These are phyloP conservation scores for Neurospora tetrasperma DNA, from an alignment of 495 filamentous ascomycete genomes.

Conservation along the genomic window DNA sequence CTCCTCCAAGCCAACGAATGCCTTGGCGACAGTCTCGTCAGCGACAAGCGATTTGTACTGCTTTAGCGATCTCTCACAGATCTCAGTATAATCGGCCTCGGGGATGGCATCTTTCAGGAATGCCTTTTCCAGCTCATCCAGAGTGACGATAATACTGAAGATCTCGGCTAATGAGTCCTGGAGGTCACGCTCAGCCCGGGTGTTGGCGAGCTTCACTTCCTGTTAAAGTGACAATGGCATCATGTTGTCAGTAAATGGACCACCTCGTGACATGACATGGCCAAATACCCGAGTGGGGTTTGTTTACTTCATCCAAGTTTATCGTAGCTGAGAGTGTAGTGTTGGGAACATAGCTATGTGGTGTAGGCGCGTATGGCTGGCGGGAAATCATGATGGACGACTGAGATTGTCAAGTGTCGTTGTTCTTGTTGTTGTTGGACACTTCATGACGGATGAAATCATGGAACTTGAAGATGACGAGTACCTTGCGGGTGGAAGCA, in stretches of 20 bases:
- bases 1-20: slow-evolving; percentile 81
- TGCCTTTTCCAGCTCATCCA: slow-evolving; percentile 93
- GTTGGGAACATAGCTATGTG: slow-evolving; percentile 82
- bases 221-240: slow-evolving; percentile 21
- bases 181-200: slow-evolving; percentile 77
- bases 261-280: background rate
- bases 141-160: slow-evolving; percentile 91
- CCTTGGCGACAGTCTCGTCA: slow-evolving; percentile 71
- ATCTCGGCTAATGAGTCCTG: slow-evolving; percentile 95
- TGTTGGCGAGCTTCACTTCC: slow-evolving; percentile 88
- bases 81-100: slow-evolving; percentile 89
- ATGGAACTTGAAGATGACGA: background rate
- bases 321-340: slow-evolving; percentile 72
- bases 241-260: background rate
- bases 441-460: background rate
- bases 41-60: slow-evolving; percentile 92
- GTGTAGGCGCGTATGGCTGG: slow-evolving; percentile 73
- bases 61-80: slow-evolving; percentile 82
- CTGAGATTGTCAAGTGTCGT: slow-evolving; percentile 6
- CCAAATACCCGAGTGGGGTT: slow-evolving; percentile 4
- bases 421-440: background rate
- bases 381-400: slow-evolving; percentile 31
- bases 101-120: slow-evolving; percentile 93
- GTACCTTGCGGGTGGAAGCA: background rate
- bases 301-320: slow-evolving; percentile 75